Evolutionary conservation across 805 yeast species (phyloP).

Genomic region (Barnettozyma sucrosica): DNA sequence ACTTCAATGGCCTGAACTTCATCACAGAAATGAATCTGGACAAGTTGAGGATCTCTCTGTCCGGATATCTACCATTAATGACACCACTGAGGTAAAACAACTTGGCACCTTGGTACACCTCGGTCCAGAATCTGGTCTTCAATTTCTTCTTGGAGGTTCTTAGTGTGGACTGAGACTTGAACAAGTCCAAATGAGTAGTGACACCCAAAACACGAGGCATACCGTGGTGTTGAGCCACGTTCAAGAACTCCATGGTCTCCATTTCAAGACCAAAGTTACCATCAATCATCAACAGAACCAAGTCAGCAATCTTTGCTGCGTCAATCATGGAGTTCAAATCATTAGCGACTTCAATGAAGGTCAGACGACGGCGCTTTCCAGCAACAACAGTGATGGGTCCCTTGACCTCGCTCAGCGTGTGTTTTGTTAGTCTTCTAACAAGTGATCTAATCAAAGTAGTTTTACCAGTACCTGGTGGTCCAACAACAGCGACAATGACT

Average conservation of each 20-base stretch:
- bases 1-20: slow-evolving; percentile 98
- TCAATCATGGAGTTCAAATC: slow-evolving; percentile 95
- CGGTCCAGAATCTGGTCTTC: slow-evolving; percentile 97
- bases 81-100: slow-evolving; percentile 92
- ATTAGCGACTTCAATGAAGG: slow-evolving; percentile 88
- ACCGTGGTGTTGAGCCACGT: slow-evolving; percentile 96
- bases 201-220: slow-evolving; percentile 97
- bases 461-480: slow-evolving; percentile 99
- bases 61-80: slow-evolving; percentile 95
- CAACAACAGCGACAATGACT: slow-evolving; percentile 91
- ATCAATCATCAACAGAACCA: slow-evolving; percentile 83
- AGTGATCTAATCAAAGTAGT: slow-evolving; percentile 87
- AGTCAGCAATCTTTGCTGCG: slow-evolving; percentile 90
- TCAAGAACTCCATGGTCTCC: slow-evolving; percentile 99
- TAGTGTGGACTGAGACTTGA: slow-evolving; percentile 82
- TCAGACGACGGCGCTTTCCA: slow-evolving; percentile 87
- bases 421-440: slow-evolving; percentile 82
- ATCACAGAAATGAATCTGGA: slow-evolving; percentile 91
- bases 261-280: slow-evolving; percentile 98
- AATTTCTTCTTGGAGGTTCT: slow-evolving; percentile 87
- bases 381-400: slow-evolving; percentile 97
- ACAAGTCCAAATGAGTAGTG: slow-evolving; percentile 91
- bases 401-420: slow-evolving; percentile 75
- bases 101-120: slow-evolving; percentile 97
- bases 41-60: slow-evolving; percentile 86